A percentile compares a stretch with the other conserved stretches of the same genome.
Evolutionary conservation across 441 rosid genomes (phyloP).

Genomic region (Breynia disticha): DNA sequence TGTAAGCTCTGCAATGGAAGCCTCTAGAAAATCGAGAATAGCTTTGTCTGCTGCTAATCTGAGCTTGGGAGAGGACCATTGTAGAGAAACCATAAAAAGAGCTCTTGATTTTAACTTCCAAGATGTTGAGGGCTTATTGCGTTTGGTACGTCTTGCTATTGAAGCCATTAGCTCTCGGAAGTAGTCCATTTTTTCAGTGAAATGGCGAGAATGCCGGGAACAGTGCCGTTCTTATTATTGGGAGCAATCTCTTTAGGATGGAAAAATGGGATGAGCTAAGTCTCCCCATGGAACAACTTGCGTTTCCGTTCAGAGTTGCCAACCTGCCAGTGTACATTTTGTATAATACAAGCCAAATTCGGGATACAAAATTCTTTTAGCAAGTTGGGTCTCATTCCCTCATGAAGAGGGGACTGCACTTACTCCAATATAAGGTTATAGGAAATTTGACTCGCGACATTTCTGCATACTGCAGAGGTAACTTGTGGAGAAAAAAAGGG

Average conservation of each 20-base stretch:
- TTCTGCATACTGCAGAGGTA: constrained; percentile 10
- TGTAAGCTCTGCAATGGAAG: constrained; percentile 81
- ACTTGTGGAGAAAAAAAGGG: constrained; percentile 17
- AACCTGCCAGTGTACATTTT: constrained; percentile 20
- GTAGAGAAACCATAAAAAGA: constrained; percentile 56
- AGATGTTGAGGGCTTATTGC: constrained; percentile 74
- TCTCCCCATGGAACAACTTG: constrained; percentile 13
- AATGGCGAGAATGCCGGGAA: constrained; percentile 17
- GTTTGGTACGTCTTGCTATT: constrained; percentile 70
- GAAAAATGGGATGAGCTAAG: constrained; percentile 10
- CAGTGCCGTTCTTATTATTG: constrained; percentile 12
- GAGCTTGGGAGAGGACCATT: constrained; percentile 40
- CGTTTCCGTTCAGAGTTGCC: constrained; percentile 12
- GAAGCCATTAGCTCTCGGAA: constrained; percentile 59
- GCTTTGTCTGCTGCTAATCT: constrained; percentile 54
- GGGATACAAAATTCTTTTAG: constrained; percentile 16
- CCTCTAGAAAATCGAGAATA: constrained; percentile 68
- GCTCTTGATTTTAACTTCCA: constrained; percentile 97
- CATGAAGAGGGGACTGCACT: constrained; percentile 16
- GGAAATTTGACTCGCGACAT: constrained; percentile 13
- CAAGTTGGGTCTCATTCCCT: constrained; percentile 19
- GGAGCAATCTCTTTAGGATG: constrained; percentile 11
- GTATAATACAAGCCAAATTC: constrained; percentile 21
- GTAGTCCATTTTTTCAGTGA: constrained; percentile 20
- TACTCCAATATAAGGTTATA: constrained; percentile 15